Evolutionary conservation across 345 rosid species (phyloP), one percentile per base, ranked within the genome.

Genomic region (Citrus cavaleriei): DNA sequence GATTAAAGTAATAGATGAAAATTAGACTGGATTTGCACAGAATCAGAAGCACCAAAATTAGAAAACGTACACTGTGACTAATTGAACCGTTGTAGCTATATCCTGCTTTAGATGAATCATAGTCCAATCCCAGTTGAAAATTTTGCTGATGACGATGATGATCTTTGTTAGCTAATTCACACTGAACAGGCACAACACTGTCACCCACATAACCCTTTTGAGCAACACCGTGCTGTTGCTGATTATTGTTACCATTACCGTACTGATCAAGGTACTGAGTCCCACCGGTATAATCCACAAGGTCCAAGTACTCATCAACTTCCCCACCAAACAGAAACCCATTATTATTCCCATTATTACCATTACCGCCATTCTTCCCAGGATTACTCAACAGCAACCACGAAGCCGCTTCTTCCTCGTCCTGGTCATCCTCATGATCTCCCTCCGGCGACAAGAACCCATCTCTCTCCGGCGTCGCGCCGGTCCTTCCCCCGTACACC

Each of bases 231-330:
- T 80, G 78, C 42, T 83, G 81, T 34, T 86, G 86, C 21, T 72
- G 62, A 58, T n/a, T 7, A 6, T 58, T 7, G 61, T n/a, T 58
- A 21, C 61, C 16, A 18, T 55, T 10, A 62, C 68, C 71, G 51
- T 84, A 85, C 42, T 86, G 90, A 76, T 83, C 89, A 68, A 74
- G 71, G 32, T 78, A 86, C 62, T 84, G 93, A 80, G 83, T 87
- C 84, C 87, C 94, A 51, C 81, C 78, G 68, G 85, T 88, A 79
- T 89, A 95, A 79, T 92, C 97, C 38, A 87, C 84, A n/a, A 95
- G 88, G 77, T 93, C 95, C 84, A 95, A 85, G 82, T 90, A 95
- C 81, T 95, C 98, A 63, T 90, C 93, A 9, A 77, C 89, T 70
- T 86, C 91, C 5, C 83, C 93, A 57, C 85, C 83, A 60, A 93